Evolutionary conservation across 2,329 filamentous ascomycete species (phyloP).

Genomic region (Cadophora malorum): DNA sequence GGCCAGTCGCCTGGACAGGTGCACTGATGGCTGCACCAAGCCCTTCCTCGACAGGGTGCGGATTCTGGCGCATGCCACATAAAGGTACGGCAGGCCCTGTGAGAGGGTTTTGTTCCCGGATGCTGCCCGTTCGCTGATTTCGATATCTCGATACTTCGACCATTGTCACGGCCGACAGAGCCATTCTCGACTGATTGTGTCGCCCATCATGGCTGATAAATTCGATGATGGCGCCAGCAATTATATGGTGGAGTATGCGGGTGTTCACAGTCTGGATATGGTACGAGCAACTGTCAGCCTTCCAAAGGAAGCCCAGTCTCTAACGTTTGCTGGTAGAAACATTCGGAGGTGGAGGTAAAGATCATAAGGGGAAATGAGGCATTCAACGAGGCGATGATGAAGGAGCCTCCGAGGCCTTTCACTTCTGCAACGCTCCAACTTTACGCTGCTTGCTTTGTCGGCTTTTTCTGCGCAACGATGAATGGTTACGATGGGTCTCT

Average conservation of each 20-base stretch:
- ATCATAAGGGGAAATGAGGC: conserved; percentile 59
- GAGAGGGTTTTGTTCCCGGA: conserved; percentile 25
- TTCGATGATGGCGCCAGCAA: conserved; percentile 25
- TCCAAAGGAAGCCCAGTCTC: background rate
- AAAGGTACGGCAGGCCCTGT: conserved; percentile 32
- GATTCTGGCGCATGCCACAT: conserved; percentile 29
- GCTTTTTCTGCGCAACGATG: conserved; percentile 58
- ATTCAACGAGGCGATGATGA: conserved; percentile 60
- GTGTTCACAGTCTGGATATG: conserved; percentile 24
- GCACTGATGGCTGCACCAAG: conserved; percentile 21
- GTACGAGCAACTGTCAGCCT: conserved; percentile 28
- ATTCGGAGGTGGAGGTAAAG: conserved; percentile 46
- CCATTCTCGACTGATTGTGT: conserved; percentile 20
- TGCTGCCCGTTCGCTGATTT: conserved; percentile 19
- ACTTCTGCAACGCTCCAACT: conserved; percentile 50
- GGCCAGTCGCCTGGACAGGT: conserved; percentile 14
- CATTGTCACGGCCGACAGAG: conserved; percentile 25
- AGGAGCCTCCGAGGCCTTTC: conserved; percentile 56
- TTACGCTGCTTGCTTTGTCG: conserved; percentile 54
- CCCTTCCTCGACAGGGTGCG: conserved; percentile 24
- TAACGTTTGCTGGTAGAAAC: conserved; percentile 36
- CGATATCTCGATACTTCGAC: conserved; percentile 19
- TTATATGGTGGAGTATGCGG: conserved; percentile 28
- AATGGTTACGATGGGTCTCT: conserved; percentile 60
- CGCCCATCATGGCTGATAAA: conserved; percentile 28